Evolutionary conservation across 1,139 yeast genomes (phyloP).

Genomic region (Saccharomyces hybrid): DNA sequence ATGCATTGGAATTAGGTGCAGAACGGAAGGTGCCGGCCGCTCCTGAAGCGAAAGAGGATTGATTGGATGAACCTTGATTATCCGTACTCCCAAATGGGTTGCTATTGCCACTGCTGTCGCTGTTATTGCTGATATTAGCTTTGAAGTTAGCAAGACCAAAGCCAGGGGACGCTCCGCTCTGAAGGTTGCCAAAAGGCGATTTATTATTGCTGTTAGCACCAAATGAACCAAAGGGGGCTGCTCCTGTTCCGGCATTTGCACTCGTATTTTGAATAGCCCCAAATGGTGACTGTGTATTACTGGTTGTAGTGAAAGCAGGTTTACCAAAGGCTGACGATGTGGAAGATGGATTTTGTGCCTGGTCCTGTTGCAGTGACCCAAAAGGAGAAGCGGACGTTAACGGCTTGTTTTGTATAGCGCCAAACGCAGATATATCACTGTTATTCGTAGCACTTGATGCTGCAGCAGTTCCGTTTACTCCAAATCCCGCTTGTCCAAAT

Average conservation of each 20-base stretch:
- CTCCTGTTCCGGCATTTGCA: not conserved
- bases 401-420: slow-evolving; percentile 5
- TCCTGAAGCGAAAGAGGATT: slow-evolving; percentile 15
- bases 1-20: not conserved
- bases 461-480: not conserved
- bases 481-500: slow-evolving; percentile 3
- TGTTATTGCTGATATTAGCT: not conserved
- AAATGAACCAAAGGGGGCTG: slow-evolving; percentile 4
- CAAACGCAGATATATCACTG: slow-evolving; percentile 6
- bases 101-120: too few relatives aligned
- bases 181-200: slow-evolving; percentile 6
- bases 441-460: slow-evolving; percentile 7
- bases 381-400: slow-evolving; percentile 7
- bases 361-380: slow-evolving; percentile 4
- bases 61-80: not conserved
- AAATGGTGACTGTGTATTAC: slow-evolving; percentile 2
- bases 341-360: not conserved
- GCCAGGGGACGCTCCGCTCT: not conserved
- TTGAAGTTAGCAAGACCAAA: not conserved
- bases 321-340: slow-evolving; percentile 9
- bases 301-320: slow-evolving; percentile 10
- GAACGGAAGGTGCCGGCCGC: not conserved
- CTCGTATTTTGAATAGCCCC: not conserved
- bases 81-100: not conserved
- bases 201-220: not conserved